Evolutionary conservation across 345 rosid species (phyloP).

Genomic region (Eucalyptus cloeziana): DNA sequence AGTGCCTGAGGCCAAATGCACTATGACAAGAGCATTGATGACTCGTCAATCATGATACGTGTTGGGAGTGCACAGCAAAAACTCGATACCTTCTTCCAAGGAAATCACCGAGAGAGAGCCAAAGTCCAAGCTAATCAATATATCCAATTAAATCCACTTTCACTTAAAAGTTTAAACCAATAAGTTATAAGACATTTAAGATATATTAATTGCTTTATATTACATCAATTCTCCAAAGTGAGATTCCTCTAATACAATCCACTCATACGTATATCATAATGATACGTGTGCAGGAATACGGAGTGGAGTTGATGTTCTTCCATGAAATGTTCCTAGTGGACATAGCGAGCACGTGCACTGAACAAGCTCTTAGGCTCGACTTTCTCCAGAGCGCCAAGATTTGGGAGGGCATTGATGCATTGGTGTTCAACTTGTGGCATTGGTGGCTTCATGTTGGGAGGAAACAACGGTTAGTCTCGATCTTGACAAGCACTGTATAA

Average conservation of each 20-base stretch:
- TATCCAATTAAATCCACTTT: accelerated
- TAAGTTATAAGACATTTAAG: too few relatives aligned
- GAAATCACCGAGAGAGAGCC: too few relatives aligned
- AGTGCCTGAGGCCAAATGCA: background rate
- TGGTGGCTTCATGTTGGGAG: constrained; percentile 85
- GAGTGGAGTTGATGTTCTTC: background rate
- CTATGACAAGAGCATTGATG: background rate
- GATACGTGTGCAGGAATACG: background rate
- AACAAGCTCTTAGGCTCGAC: constrained; percentile 35
- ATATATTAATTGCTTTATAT: too few relatives aligned
- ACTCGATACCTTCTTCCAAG: too few relatives aligned
- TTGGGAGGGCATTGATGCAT: constrained; percentile 45
- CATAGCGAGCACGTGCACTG: constrained; percentile 8
- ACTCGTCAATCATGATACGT: too few relatives aligned
- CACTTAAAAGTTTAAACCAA: too few relatives aligned
- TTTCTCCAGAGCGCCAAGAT: constrained; percentile 29
- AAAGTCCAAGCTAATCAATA: accelerated
- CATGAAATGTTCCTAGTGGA: constrained; percentile 78
- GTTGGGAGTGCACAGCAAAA: too few relatives aligned
- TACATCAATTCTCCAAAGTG: too few relatives aligned
- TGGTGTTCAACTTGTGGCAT: constrained; percentile 81
- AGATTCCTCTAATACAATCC: accelerated
- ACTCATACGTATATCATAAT: too few relatives aligned
- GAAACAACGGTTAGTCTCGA: constrained; percentile 50
- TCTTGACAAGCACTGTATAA: background rate